Conservation (phyloP, 345 rosid species). For the Orychophragmus violaceus region DNA sequence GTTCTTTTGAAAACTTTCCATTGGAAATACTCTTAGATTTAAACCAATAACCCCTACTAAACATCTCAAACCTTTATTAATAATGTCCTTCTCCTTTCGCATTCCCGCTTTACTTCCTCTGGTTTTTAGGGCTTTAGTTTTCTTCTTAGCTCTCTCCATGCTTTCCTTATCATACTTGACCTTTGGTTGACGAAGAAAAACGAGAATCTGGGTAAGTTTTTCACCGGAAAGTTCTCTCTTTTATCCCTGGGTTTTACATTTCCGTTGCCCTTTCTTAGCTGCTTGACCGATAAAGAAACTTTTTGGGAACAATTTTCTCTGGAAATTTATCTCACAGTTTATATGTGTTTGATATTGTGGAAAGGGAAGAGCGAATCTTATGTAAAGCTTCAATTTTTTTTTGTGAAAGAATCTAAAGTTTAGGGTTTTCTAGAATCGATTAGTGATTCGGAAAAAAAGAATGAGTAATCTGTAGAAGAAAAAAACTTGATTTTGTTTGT, state of each 20-base stretch:
- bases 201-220: neutral
- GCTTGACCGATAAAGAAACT: neutral
- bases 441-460: too few species aligned
- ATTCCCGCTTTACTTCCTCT: neutral
- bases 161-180: neutral
- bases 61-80: too few species aligned
- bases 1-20: too few species aligned
- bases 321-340: too few species aligned
- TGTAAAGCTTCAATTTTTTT: neutral
- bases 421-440: neutral
- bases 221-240: neutral
- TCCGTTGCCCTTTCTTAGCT: neutral
- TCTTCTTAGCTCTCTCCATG: neutral
- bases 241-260: neutral
- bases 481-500: neutral
- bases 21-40: too few species aligned
- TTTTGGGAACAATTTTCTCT: neutral
- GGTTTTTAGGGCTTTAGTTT: neutral
- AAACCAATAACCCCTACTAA: too few species aligned
- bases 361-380: neutral
- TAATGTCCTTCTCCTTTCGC: neutral
- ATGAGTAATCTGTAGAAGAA: neutral
- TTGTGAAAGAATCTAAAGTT: neutral
- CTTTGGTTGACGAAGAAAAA: neutral
- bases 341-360: neutral